Conservation (phyloP, 2,329 filamentous ascomycete genomes). For the Bretziella fagacearum region DNA sequence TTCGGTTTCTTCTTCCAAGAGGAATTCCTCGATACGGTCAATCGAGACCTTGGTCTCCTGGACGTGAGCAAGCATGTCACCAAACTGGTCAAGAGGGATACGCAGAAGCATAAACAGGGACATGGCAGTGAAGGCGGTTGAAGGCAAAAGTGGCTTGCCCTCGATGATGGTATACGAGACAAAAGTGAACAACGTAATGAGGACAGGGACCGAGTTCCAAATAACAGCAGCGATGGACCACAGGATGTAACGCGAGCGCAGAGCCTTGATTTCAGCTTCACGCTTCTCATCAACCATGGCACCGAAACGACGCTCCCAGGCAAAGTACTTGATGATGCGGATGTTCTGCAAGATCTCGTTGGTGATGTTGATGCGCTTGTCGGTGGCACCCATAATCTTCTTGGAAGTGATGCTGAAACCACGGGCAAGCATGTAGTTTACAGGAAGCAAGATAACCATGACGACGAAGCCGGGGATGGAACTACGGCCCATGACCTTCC, state of each 20-base stretch:
- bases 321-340: conserved; percentile 97
- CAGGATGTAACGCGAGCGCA: conserved; percentile 71
- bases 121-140: conserved; percentile 86
- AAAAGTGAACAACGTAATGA: conserved; percentile 96
- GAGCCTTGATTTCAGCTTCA: conserved; percentile 53
- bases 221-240: conserved; percentile 86
- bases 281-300: conserved; percentile 81
- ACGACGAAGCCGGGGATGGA: conserved; percentile 84
- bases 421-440: conserved; percentile 79
- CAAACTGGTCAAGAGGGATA: conserved; percentile 84
- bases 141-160: conserved; percentile 75
- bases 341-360: conserved; percentile 97
- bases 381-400: conserved; percentile 78
- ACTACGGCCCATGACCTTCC: conserved; percentile 77
- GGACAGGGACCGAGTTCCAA: conserved; percentile 87
- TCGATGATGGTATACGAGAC: conserved; percentile 82
- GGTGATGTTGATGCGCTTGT: conserved; percentile 88
- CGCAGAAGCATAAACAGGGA: conserved; percentile 90
- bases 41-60: conserved; percentile 95
- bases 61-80: conserved; percentile 97
- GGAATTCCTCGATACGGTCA: conserved; percentile 86
- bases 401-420: conserved; percentile 79
- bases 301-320: conserved; percentile 88
- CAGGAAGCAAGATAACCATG: conserved; percentile 73
- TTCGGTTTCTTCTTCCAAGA: conserved; percentile 85